Evolutionary conservation across 257 asterid genomes (phyloP).

Genomic region (Pogostemon cablin): DNA sequence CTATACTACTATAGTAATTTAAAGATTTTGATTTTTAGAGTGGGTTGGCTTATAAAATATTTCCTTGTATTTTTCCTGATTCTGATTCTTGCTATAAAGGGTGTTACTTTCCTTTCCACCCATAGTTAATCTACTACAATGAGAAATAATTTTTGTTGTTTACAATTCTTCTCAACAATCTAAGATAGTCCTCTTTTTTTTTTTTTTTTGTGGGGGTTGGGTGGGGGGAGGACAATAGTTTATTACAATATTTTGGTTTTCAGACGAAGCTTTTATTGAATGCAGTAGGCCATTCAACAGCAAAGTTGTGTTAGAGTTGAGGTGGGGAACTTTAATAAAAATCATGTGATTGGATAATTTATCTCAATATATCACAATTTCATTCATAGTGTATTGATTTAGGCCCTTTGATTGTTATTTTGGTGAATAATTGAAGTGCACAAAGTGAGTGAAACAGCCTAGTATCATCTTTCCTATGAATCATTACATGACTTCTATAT

Average conservation of each 20-base stretch:
- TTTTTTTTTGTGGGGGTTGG: too few species aligned
- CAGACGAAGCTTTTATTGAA: too few species aligned
- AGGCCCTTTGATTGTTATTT: not conserved
- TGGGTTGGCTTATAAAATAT: not conserved
- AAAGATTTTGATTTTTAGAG: not conserved
- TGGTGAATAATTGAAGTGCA: conserved; percentile 1
- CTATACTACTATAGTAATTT: conserved; percentile 6
- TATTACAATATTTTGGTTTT: too few species aligned
- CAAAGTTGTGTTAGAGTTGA: too few species aligned
- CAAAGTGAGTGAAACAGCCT: not conserved
- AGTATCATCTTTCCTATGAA: not conserved
- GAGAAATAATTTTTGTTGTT: conserved; percentile 9
- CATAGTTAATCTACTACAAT: not conserved
- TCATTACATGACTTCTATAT: not conserved
- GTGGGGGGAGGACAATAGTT: too few species aligned
- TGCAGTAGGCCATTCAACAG: too few species aligned
- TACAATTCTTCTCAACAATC: not conserved
- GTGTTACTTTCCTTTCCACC: conserved; percentile 8
- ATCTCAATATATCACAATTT: too few species aligned
- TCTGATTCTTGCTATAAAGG: conserved; percentile 1
- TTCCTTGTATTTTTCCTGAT: conserved; percentile 1
- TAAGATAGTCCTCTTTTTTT: not conserved
- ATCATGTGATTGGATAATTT: too few species aligned
- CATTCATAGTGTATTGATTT: not conserved
- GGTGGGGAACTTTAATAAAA: not conserved